Conservation (phyloP, 257 asterid species). For the Verbascum thapsus region DNA sequence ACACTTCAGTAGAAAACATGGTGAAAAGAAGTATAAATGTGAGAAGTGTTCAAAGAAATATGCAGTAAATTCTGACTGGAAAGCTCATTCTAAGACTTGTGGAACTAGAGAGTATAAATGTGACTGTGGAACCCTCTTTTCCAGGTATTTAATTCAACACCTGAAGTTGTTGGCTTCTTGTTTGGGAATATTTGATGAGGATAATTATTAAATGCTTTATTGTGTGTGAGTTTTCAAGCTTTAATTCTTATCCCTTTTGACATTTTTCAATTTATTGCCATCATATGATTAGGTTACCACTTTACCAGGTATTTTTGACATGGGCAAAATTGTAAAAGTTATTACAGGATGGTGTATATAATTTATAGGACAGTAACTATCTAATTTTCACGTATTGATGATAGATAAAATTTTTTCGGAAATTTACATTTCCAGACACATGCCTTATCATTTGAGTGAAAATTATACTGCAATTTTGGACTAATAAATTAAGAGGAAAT, state of each 20-base stretch:
- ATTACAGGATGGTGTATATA: no score
- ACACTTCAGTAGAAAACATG: constrained; percentile 66
- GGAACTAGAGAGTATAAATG: constrained; percentile 74
- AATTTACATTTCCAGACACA: no score
- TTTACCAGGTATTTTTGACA: not conserved
- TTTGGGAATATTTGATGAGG: constrained; percentile 40
- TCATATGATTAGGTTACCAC: constrained; percentile 31
- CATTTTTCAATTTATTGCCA: constrained; percentile 27
- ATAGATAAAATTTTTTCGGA: no score
- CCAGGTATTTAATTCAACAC: constrained; percentile 48
- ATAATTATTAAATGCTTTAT: constrained; percentile 14
- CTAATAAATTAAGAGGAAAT: no score
- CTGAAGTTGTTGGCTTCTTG: not conserved
- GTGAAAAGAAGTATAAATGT: constrained; percentile 76
- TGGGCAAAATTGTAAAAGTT: no score
- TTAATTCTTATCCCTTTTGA: not conserved
- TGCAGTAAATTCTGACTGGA: constrained; percentile 77
- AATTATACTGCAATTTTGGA: no score
- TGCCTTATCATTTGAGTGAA: no score
- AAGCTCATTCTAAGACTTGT: constrained; percentile 69
- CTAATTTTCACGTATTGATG: no score
- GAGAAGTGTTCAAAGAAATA: constrained; percentile 70
- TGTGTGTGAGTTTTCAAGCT: constrained; percentile 3
- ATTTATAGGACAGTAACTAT: no score
- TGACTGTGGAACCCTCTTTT: constrained; percentile 74